These are phyloP conservation scores for Piromyces finnis DNA, from an alignment of 192 early-diverging fungal genomes.

Conservation along the genomic window DNA sequence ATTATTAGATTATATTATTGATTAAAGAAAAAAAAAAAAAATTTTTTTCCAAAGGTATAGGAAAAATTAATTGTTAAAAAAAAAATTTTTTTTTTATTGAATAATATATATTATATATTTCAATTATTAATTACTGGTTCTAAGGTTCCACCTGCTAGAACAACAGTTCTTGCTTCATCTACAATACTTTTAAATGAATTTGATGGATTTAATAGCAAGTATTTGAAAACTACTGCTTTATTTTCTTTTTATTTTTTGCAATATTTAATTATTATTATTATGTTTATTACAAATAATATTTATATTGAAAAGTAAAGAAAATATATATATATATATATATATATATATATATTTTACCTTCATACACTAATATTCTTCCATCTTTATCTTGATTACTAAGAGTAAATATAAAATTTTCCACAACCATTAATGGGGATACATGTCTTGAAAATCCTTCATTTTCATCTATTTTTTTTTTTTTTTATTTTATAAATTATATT, in stretches of 20 bases:
- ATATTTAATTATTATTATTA: no score
- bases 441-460: not conserved
- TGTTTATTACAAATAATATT: constrained; percentile 1
- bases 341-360: no score
- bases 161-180: constrained; percentile 56
- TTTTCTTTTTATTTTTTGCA: not conserved
- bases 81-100: no score
- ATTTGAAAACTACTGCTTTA: constrained; percentile 34
- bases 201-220: constrained; percentile 71
- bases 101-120: no score
- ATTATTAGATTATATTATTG: not conserved
- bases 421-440: constrained; percentile 13
- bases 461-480: not conserved
- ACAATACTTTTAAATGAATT: constrained; percentile 59
- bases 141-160: constrained; percentile 90
- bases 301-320: not conserved
- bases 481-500: no score
- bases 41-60: no score
- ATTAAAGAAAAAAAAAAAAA: no score
- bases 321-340: no score
- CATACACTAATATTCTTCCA: constrained; percentile 41
- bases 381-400: constrained; percentile 42
- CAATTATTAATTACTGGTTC: constrained; percentile 39
- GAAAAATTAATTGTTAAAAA: no score
- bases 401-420: constrained; percentile 33